Evolutionary conservation across 345 rosid species (phyloP), one percentile per base, ranked within the genome.

Genomic region (Sonneratia caseolaris): DNA sequence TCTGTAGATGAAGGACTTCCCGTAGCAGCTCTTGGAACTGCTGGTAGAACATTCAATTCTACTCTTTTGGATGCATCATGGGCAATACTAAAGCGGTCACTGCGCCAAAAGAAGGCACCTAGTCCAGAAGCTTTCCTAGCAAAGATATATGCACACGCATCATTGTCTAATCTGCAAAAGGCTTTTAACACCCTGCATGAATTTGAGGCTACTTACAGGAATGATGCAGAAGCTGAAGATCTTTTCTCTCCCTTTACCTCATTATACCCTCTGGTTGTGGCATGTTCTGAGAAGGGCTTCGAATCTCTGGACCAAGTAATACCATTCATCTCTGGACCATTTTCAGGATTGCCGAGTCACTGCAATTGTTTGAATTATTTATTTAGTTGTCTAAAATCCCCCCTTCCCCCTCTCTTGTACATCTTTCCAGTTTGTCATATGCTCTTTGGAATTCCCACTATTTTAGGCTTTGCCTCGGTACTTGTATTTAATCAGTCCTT

Each of bases 161-260:
- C 94, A 6, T 43, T 95, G 85, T 96, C 94, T 68, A 87, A 87
- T 80, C 84, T 92, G 38, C 89, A 82, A 61, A 89, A 80, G 77
- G 88, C 98, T 76, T 88, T 95, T 82, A 72, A 72, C 68, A 77
- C 97, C 3, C 82, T 95, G 71, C 81, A 75, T 43, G 94, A 89
- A 72, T 84, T 92, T 75, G 99, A 95, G 85, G 40, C 88, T 72
- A 74, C 91, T 56, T 82, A 86, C 75, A 87, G 76, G 15, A 81
- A 74, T 74, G 73, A 43, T 57, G 78, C 75, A 64, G 83, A 87
- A 79, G 57, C 69, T 61, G 77, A 81, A 81, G 97, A 90, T 75
- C 15, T 89, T 75, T 88, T 95, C 76, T 95, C 96, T 11, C 99
- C 99, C 43, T 95, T 95, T 76, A 86, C 90, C 76, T 89, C 90